A percentile compares a stretch with the other conserved stretches of the same genome.
Conservation (phyloP, 1,139 yeast species). For the Nakaseomyces glabratus region DNA sequence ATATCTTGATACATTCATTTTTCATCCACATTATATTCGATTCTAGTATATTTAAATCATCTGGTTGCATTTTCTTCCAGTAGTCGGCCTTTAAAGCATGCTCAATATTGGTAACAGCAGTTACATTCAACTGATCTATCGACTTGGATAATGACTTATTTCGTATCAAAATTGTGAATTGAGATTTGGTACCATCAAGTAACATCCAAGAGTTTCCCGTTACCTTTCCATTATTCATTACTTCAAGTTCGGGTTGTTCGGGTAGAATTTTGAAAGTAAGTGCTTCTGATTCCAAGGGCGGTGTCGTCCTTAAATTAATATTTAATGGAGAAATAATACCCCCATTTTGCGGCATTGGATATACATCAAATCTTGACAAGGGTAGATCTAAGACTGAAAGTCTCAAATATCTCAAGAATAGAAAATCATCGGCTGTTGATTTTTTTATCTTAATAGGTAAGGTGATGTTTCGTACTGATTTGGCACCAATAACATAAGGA, state of each 20-base stretch:
- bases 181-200: constrained; percentile 62
- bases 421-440: constrained; percentile 32
- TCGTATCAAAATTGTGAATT: constrained; percentile 44
- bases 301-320: not conserved
- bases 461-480: constrained; percentile 34
- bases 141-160: constrained; percentile 36
- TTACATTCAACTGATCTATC: constrained; percentile 22
- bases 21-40: constrained; percentile 21
- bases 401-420: constrained; percentile 36
- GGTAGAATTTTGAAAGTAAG: constrained; percentile 21
- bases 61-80: constrained; percentile 25
- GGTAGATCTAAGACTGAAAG: constrained; percentile 43
- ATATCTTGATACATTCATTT: constrained; percentile 16
- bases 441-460: constrained; percentile 39
- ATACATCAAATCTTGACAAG: constrained; percentile 20
- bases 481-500: constrained; percentile 35
- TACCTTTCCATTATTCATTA: constrained; percentile 18
- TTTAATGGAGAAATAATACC: not conserved
- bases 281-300: not conserved
- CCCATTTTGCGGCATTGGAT: constrained; percentile 1
- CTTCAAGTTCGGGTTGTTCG: constrained; percentile 27
- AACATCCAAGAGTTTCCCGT: constrained; percentile 40
- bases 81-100: constrained; percentile 22
- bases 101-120: constrained; percentile 23
- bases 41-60: constrained; percentile 24